phyloP scores from a whole-genome alignment of 73 alveolate genomes.

The Tetrahymena borealis region DNA sequence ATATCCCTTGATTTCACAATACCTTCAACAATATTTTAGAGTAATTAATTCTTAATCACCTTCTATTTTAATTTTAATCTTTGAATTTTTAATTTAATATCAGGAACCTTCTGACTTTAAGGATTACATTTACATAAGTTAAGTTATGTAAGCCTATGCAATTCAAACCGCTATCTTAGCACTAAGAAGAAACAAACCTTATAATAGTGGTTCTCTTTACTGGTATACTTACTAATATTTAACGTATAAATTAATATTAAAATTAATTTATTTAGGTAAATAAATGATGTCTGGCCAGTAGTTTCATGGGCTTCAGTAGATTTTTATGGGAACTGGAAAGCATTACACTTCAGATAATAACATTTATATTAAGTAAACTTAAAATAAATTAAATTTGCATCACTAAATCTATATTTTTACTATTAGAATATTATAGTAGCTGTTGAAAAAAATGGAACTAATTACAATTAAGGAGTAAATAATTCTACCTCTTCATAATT shows the following conservation, averaged over 20 bases:
- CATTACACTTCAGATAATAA: constrained; percentile 59
- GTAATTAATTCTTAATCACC: not conserved
- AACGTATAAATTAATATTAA: not conserved
- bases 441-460: not conserved
- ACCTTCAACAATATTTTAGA: constrained; percentile 60
- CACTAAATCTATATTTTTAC: not conserved
- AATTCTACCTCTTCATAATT: not conserved
- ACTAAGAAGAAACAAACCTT: constrained; percentile 75
- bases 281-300: constrained; percentile 91
- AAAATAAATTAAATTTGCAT: constrained; percentile 20
- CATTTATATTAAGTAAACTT: constrained; percentile 40
- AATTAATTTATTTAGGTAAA: not conserved
- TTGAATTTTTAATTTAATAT: not conserved
- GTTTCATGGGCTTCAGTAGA: constrained; percentile 92
- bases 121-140: constrained; percentile 61
- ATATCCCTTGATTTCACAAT: constrained; percentile 55
- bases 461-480: not conserved
- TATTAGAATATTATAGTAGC: not conserved
- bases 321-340: constrained; percentile 85
- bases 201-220: constrained; percentile 73
- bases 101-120: constrained; percentile 49
- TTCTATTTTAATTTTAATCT: not conserved
- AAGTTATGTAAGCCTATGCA: constrained; percentile 74
- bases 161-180: constrained; percentile 76
- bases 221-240: constrained; percentile 41